phyloP scores from a whole-genome alignment of 306 rosid species.

The Dalbergia cultrata region DNA sequence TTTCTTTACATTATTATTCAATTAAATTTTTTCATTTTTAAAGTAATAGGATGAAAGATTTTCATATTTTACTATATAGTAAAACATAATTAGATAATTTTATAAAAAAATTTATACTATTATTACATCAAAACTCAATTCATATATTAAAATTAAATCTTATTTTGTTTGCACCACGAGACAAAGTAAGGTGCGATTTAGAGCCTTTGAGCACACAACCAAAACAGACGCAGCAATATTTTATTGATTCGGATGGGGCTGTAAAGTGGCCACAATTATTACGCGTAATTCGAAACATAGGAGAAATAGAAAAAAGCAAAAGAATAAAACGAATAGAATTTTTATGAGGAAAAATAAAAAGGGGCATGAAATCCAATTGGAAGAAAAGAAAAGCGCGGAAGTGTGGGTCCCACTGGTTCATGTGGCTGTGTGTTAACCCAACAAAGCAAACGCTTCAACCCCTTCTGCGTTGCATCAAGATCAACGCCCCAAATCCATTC shows the following conservation, averaged over 20 bases:
- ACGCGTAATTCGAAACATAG: conserved; percentile 44
- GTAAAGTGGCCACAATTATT: conserved; percentile 45
- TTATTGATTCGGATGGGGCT: not conserved
- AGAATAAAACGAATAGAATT: not conserved
- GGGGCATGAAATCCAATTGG: conserved; percentile 22
- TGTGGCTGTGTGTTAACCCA: conserved; percentile 36
- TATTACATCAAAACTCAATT: too few species aligned
- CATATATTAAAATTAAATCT: too few species aligned
- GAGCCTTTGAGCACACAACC: conserved; percentile 6
- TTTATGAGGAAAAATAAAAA: not conserved
- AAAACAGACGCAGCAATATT: not conserved
- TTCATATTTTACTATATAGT: too few species aligned
- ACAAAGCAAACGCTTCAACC: not conserved
- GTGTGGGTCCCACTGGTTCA: conserved; percentile 50
- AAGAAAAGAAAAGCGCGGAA: conserved; percentile 47
- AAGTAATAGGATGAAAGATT: too few species aligned
- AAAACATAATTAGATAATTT: too few species aligned
- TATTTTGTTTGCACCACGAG: not conserved
- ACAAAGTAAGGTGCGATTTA: conserved; percentile 7
- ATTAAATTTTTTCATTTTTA: not conserved
- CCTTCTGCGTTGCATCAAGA: not conserved
- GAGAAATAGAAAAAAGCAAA: conserved; percentile 31
- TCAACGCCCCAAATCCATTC: conserved; percentile 20
- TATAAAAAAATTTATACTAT: too few species aligned
- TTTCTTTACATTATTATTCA: not conserved